Percentiles rank a stretch among this genome's conserved stretches.
phyloP scores from a whole-genome alignment of 2,329 filamentous ascomycete genomes.

The Trichoderma polysporum region DNA sequence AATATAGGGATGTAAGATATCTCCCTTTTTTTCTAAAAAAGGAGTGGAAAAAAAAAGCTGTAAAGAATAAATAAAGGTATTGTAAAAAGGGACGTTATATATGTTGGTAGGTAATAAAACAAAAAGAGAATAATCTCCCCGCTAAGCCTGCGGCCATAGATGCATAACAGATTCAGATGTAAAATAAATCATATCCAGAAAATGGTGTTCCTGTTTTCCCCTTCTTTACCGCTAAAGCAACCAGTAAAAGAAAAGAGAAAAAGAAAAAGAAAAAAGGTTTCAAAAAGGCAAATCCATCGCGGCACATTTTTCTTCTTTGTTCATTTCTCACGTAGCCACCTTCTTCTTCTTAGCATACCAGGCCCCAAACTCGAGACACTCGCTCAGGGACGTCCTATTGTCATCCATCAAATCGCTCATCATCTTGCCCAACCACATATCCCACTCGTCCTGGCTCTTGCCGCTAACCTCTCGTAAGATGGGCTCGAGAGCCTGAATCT shows the following conservation, averaged over 20 bases:
- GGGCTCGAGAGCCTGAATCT: conserved; percentile 83
- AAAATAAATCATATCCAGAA: neutral
- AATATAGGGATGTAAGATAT: neutral
- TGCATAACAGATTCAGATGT: neutral
- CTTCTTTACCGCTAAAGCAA: neutral
- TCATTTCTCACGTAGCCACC: neutral
- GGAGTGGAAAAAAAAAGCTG: neutral
- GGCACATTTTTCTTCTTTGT: neutral
- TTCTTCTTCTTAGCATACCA: conserved; percentile 78
- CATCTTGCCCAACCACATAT: conserved; percentile 84
- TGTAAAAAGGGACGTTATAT: neutral
- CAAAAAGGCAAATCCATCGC: neutral
- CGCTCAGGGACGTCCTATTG: conserved; percentile 75
- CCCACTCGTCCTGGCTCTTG: conserved; percentile 90
- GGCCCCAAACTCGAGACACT: conserved; percentile 82
- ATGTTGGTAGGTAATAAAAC: neutral
- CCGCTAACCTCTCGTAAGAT: conserved; percentile 77
- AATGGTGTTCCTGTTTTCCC: neutral
- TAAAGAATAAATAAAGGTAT: neutral
- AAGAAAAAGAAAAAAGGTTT: neutral
- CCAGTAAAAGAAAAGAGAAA: neutral
- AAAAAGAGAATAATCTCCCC: neutral
- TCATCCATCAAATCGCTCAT: conserved; percentile 80
- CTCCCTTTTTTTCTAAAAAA: neutral
- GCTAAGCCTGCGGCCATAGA: neutral